Evolutionary conservation across 139 green algal genomes (phyloP), one percentile per base, ranked within the genome.

Genomic region (Chlorella vulgaris): DNA sequence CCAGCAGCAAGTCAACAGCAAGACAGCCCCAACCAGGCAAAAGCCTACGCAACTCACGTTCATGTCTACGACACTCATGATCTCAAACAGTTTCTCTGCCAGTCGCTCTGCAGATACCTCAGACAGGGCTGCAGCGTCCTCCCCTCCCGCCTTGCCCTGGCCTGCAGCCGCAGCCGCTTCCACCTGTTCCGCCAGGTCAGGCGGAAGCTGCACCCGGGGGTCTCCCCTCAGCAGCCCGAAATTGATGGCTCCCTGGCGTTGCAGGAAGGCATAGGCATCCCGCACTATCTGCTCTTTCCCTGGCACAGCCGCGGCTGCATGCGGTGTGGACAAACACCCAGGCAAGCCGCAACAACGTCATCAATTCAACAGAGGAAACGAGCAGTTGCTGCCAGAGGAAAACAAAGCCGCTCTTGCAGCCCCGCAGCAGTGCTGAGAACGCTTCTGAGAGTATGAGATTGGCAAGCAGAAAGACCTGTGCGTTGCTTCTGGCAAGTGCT

Each of bases 201-300:
- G 35, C 47, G 60, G 65, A 50, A 83, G 74, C 60, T 69, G 71
- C 8, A 82, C 36, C 2, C 39, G 42, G 19, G 87, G 84, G 62
- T 88, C 88, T 1, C 62, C 74, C 28, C 70, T 19, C 38, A 93
- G 69, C 47, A 91, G 38, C 15, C 92, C 92, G 66, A 91, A 86
- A 78, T 96, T 96, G 84, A 96, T 94, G 81, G 80, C 81, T 0
- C 92, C 92, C 70, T 94, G 85, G 38, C 89, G 78, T 10, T 86
- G 65, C 43, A 96, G 73, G 80, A 94, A 96, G 31, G 73, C 5
- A 60, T 89, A 88, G 4, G 86, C 84, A 24, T 89, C 78, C 0
- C 43, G 35, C 29, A 90, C 33, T 15, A 92, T 62, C 19, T 38
- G 43, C 33, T 85, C 66, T 51, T 79, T 78, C 5, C n/a, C 73